Percentiles rank a stretch among this genome's conserved stretches.
Evolutionary conservation across 495 filamentous ascomycete genomes (phyloP).

Genomic region (Aspergillus sclerotioniger): DNA sequence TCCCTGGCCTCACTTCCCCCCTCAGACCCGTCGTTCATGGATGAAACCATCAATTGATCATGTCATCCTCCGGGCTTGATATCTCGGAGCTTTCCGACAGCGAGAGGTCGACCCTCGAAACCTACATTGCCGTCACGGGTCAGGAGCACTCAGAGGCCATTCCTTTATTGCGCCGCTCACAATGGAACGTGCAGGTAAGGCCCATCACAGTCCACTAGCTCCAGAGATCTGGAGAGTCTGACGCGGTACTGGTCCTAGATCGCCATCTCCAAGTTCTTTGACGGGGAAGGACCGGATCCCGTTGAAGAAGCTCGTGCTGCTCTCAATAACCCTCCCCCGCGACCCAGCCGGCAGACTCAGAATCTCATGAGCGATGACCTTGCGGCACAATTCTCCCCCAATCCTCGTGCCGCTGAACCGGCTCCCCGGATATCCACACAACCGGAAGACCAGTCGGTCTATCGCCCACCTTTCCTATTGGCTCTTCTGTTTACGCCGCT

Average conservation of each 20-base stretch:
- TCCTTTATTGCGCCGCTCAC: constrained; percentile 73
- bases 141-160: constrained; percentile 77
- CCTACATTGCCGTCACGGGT: constrained; percentile 84
- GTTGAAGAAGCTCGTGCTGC: constrained; percentile 73
- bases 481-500: constrained; percentile 79
- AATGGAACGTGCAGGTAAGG: constrained; percentile 92
- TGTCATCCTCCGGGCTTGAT: constrained; percentile 53
- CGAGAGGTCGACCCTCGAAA: constrained; percentile 79
- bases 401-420: constrained; percentile 35
- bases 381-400: constrained; percentile 35
- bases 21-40: constrained; percentile 17
- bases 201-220: background rate
- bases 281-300: constrained; percentile 83
- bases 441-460: constrained; percentile 58
- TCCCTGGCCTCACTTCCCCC: background rate
- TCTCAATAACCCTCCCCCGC: constrained; percentile 53
- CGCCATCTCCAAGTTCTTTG: constrained; percentile 94
- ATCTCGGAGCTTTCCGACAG: constrained; percentile 65
- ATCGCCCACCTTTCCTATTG: constrained; percentile 70
- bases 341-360: constrained; percentile 51
- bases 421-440: constrained; percentile 83
- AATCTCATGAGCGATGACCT: constrained; percentile 64
- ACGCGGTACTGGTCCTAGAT: constrained; percentile 53
- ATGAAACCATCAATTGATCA: constrained; percentile 22
- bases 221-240: background rate